Evolutionary conservation across 23 red algal species (phyloP), one percentile per base, ranked within the genome.

Genomic region (Gracilaria caudata): DNA sequence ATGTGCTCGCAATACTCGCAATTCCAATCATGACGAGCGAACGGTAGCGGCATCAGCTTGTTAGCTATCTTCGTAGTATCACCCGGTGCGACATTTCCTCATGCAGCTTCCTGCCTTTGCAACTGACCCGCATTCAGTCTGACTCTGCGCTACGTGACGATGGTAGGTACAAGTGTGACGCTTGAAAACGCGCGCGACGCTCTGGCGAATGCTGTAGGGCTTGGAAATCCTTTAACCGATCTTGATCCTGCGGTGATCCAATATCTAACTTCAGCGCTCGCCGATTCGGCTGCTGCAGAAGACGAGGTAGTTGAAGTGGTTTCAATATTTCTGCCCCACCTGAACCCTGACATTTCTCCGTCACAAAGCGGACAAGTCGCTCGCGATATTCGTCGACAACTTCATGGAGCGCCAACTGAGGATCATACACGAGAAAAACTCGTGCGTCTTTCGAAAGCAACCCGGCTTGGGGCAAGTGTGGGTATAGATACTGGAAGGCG

Each of bases 281-380:
- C 87, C 14, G 81, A 90, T 51, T 49, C 74, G 16, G 63, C 53
- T 32, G 80, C 93, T 17, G 63, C 73, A 8, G 87, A 95, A 44
- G 84, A 95, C 43, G 93, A 95, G 24, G 64, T 88, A 12, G 87
- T 95, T 25, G 64, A 65, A 20, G 53, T 84, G 8, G 73, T 90
- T 21, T 36, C 73, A 26, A 73, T 74, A 6, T 95, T 95, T 60
- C 75, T 95, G 16, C 79, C 86, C 36, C 66, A 90, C 14, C 26
- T 95, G 17, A 51, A 58, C 34, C 38, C 84, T 9, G 30, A 51
- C 25, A 73, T 78, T 33, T 39, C 68, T 40, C 38, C 21, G 25
- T 45, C 36, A 5, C 33, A 82, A 24, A 73, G 77, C 36, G 35
- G 24, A 25, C 41, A 76, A 20, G 26, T 82, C 25, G 93, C 93